phyloP scores from a whole-genome alignment of 331 rosid species.

The Arachis monticola region DNA sequence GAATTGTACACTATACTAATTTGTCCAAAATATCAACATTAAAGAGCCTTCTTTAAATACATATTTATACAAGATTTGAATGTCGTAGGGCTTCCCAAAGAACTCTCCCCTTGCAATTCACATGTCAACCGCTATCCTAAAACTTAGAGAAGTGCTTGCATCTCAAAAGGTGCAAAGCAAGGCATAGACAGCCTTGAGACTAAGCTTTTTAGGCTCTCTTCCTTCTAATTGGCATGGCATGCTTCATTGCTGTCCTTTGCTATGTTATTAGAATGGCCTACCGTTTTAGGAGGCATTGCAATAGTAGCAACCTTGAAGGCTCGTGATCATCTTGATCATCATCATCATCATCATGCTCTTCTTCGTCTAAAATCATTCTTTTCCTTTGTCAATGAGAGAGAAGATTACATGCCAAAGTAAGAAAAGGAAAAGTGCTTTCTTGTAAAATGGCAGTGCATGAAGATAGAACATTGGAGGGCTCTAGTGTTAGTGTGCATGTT shows the following conservation, averaged over 20 bases:
- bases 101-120: conserved; percentile 74
- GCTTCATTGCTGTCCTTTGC: conserved; percentile 52
- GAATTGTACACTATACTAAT: too few species aligned
- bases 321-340: background rate
- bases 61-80: too few species aligned
- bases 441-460: conserved; percentile 35
- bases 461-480: conserved; percentile 37
- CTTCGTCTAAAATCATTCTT: conserved; percentile 33
- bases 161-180: conserved; percentile 58
- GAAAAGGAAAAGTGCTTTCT: background rate
- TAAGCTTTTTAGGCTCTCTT: conserved; percentile 70
- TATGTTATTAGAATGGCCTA: conserved; percentile 38
- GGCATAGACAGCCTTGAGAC: conserved; percentile 59
- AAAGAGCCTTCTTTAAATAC: too few species aligned
- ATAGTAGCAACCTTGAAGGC: background rate
- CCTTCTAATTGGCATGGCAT: conserved; percentile 53
- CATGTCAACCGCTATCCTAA: conserved; percentile 63
- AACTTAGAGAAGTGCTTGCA: conserved; percentile 65
- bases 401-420: conserved; percentile 4
- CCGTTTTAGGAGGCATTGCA: conserved; percentile 32
- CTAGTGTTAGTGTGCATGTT: background rate
- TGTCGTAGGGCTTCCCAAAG: conserved; percentile 56
- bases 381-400: conserved; percentile 43
- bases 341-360: background rate
- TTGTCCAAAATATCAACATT: too few species aligned